A percentile compares a stretch with the other conserved stretches of the same genome.
Conservation (phyloP, 2,329 filamentous ascomycete genomes). For the Trichoderma endophyticum region DNA sequence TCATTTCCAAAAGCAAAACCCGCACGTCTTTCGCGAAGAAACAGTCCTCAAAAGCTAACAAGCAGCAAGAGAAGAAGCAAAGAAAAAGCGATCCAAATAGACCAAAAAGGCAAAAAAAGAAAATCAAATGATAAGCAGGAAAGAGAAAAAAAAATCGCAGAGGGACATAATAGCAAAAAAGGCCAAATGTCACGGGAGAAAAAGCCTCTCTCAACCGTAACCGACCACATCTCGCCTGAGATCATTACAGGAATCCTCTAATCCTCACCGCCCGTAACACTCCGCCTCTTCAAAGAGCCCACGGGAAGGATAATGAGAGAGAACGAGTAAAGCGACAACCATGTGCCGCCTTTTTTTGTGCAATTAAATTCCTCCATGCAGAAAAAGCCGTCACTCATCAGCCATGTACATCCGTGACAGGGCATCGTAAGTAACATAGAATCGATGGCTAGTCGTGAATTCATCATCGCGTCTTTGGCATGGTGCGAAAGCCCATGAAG, state of each 20-base stretch:
- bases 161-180: slow-evolving; percentile 6
- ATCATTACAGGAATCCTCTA: slow-evolving; percentile 38
- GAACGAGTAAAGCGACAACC: slow-evolving; percentile 22
- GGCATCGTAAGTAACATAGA: slow-evolving; percentile 35
- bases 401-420: slow-evolving; percentile 40
- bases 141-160: slow-evolving; percentile 16
- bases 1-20: slow-evolving; percentile 26
- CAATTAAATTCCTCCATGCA: slow-evolving; percentile 40
- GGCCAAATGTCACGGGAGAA: slow-evolving; percentile 27
- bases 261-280: slow-evolving; percentile 28
- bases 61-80: slow-evolving; percentile 9
- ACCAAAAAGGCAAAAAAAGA: slow-evolving; percentile 20
- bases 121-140: slow-evolving; percentile 23
- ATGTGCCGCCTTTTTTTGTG: slow-evolving; percentile 29
- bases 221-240: slow-evolving; percentile 35
- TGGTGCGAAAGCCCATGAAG: slow-evolving; percentile 29
- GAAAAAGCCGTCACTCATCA: slow-evolving; percentile 42
- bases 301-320: slow-evolving; percentile 23
- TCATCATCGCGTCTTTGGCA: slow-evolving; percentile 35
- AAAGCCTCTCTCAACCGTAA: slow-evolving; percentile 23
- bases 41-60: slow-evolving; percentile 10
- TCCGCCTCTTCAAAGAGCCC: slow-evolving; percentile 29
- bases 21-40: slow-evolving; percentile 13
- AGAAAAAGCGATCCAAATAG: background rate
- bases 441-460: slow-evolving; percentile 35